Evolutionary conservation across 2,329 filamentous ascomycete species (phyloP).

Genomic region (Trichoderma sp.): DNA sequence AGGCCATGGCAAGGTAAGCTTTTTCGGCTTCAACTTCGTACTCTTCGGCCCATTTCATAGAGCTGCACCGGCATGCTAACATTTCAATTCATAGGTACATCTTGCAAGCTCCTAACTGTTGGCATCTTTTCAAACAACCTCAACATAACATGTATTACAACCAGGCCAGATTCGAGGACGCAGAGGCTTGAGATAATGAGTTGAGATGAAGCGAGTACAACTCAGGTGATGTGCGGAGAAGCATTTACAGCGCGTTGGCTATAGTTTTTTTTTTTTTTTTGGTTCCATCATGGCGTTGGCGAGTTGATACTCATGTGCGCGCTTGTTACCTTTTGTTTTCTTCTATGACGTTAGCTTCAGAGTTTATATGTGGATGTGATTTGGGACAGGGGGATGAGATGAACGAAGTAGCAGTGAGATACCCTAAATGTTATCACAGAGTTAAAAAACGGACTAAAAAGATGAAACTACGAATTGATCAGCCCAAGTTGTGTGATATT

Average conservation of each 20-base stretch:
- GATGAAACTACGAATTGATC: background rate
- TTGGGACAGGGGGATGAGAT: conserved; percentile 5
- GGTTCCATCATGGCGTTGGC: conserved; percentile 13
- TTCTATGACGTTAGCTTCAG: background rate
- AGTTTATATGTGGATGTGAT: background rate
- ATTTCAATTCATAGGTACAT: conserved; percentile 60
- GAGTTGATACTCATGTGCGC: background rate
- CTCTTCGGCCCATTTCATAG: background rate
- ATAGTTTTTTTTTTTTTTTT: background rate
- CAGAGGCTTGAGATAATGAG: conserved; percentile 34
- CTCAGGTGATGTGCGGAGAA: background rate
- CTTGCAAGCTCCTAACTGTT: conserved; percentile 73
- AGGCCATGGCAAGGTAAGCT: conserved; percentile 90
- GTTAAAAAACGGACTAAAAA: conserved; percentile 2
- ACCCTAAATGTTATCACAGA: conserved; percentile 28
- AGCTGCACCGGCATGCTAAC: background rate
- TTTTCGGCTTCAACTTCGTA: background rate
- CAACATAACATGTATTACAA: conserved; percentile 45
- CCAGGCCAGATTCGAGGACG: conserved; percentile 47
- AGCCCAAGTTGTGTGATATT: background rate
- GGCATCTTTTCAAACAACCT: conserved; percentile 67
- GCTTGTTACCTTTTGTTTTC: background rate
- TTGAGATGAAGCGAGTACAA: background rate
- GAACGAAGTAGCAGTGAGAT: conserved; percentile 30
- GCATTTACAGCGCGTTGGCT: background rate